These are phyloP conservation scores for Mycena haematopus DNA, from an alignment of 768 basidiomycete species.

Conservation along the genomic window DNA sequence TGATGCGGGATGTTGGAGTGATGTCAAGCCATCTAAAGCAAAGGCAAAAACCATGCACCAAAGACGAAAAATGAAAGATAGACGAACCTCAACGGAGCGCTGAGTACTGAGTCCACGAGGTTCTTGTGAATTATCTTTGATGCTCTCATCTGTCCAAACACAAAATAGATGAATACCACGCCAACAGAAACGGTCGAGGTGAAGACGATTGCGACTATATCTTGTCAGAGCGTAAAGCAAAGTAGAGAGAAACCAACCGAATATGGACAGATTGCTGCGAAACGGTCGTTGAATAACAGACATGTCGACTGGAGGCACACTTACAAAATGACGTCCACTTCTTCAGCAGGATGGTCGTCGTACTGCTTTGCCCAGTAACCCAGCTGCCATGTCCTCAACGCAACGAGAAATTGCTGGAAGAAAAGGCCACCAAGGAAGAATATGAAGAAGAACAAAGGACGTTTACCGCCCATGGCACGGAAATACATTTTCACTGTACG, in stretches of 20 bases:
- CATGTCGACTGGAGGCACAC: neutral
- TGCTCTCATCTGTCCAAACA: conserved; percentile 47
- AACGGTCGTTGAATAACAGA: neutral
- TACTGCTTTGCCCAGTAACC: conserved; percentile 33
- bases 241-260: conserved; percentile 7
- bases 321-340: conserved; percentile 25
- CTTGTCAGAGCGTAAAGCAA: neutral
- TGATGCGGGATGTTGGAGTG: conserved; percentile 43
- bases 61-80: neutral
- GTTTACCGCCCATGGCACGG: conserved; percentile 24
- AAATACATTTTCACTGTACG: conserved; percentile 35
- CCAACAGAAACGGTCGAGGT: conserved; percentile 34
- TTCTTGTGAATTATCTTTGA: conserved; percentile 46
- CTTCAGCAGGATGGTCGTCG: conserved; percentile 16
- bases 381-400: conserved; percentile 30
- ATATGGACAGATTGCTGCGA: conserved; percentile 13
- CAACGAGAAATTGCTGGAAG: conserved; percentile 18
- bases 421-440: conserved; percentile 26
- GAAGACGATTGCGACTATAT: conserved; percentile 34
- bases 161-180: conserved; percentile 36
- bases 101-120: conserved; percentile 47
- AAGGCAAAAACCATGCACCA: neutral
- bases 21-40: conserved; percentile 37
- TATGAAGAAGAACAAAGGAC: conserved; percentile 31
- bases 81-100: conserved; percentile 51